phyloP scores from a whole-genome alignment of 1,139 yeast genomes.

The Lodderomyces beijingensis region DNA sequence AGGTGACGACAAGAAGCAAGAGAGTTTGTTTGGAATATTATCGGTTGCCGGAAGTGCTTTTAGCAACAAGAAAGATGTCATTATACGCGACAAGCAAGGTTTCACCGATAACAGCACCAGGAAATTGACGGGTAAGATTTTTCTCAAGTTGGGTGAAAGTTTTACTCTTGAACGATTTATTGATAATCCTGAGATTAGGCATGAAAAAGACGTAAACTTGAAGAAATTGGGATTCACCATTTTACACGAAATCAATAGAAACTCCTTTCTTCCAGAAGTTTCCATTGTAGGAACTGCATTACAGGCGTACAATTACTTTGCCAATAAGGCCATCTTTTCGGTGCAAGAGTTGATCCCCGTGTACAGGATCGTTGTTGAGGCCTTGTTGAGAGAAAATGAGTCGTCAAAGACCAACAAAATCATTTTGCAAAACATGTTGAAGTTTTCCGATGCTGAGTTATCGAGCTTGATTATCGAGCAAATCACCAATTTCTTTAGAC shows the following conservation, averaged over 20 bases:
- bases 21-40: slow-evolving; percentile 34
- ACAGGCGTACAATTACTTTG: slow-evolving; percentile 30
- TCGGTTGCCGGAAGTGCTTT: slow-evolving; percentile 33
- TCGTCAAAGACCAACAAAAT: slow-evolving; percentile 19
- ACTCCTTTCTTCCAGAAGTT: slow-evolving; percentile 34
- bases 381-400: slow-evolving; percentile 21
- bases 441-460: slow-evolving; percentile 17
- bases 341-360: slow-evolving; percentile 28
- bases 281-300: slow-evolving; percentile 37
- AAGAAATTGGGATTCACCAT: slow-evolving; percentile 41
- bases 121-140: slow-evolving; percentile 36
- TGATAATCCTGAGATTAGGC: slow-evolving; percentile 7
- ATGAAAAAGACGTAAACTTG: slow-evolving; percentile 23
- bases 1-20: slow-evolving; percentile 56
- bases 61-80: slow-evolving; percentile 8
- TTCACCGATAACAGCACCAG: slow-evolving; percentile 25
- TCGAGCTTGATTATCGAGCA: slow-evolving; percentile 23
- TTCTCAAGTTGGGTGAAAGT: slow-evolving; percentile 32
- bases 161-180: slow-evolving; percentile 29
- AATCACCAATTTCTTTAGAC: slow-evolving; percentile 32
- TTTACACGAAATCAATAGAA: slow-evolving; percentile 38
- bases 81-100: slow-evolving; percentile 16
- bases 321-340: slow-evolving; percentile 17
- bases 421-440: slow-evolving; percentile 15
- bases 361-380: slow-evolving; percentile 20